Conservation (phyloP, 768 basidiomycete genomes). For the Kwoniella shandongensis region DNA sequence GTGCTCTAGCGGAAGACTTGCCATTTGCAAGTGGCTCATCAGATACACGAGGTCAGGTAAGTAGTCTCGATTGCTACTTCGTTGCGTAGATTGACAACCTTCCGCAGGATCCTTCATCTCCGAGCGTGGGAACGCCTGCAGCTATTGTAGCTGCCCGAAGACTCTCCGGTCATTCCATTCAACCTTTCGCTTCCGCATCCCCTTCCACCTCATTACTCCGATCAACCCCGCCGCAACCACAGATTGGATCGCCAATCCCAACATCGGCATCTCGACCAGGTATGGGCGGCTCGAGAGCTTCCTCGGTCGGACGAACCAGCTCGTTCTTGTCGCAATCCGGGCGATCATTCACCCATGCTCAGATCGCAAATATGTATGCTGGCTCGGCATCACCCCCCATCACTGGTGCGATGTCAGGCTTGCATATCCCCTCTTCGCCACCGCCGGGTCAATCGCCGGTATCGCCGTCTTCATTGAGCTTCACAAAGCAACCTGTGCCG, state of each 20-base stretch:
- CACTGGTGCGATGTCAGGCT: conserved; percentile 29
- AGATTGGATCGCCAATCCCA: conserved; percentile 11
- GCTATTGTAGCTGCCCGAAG: conserved; percentile 38
- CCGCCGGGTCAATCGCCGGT: conserved; percentile 26
- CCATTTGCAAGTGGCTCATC: conserved; percentile 41
- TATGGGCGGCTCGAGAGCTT: conserved; percentile 20
- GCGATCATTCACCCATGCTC: conserved; percentile 50
- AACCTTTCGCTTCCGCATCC: conserved; percentile 40
- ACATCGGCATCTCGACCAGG: conserved; percentile 9
- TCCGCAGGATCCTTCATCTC: conserved; percentile 19
- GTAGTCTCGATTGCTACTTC: not conserved
- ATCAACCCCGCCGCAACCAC: conserved; percentile 18
- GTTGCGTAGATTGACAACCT: not conserved
- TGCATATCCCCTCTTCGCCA: conserved; percentile 17
- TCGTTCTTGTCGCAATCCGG: conserved; percentile 53
- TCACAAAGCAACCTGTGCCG: conserved; percentile 37
- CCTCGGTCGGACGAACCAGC: conserved; percentile 44
- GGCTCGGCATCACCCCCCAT: conserved; percentile 33
- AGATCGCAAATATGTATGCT: conserved; percentile 37
- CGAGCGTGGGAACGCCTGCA: conserved; percentile 21
- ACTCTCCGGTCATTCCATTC: conserved; percentile 46
- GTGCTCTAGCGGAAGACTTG: conserved; percentile 36
- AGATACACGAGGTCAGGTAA: conserved; percentile 8
- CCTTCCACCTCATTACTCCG: conserved; percentile 41
- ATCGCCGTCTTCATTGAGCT: conserved; percentile 40